Evolutionary conservation across 345 rosid species (phyloP).

Genomic region (Salix suchowensis): DNA sequence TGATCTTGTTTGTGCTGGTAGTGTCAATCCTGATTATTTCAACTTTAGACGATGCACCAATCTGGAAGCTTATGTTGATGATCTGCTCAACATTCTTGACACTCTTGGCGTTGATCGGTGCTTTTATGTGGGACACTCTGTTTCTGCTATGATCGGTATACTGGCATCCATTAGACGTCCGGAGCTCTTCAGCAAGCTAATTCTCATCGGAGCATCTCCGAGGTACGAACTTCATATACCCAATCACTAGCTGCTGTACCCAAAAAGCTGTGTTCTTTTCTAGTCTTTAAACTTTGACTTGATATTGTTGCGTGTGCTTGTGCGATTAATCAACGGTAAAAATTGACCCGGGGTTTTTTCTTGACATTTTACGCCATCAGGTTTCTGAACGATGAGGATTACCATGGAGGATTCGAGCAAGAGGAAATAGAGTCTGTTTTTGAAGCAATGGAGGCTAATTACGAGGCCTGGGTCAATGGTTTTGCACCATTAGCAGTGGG

Average conservation of each 20-base stretch:
- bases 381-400: slow-evolving; percentile 47
- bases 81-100: slow-evolving; percentile 68
- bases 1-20: slow-evolving; percentile 84
- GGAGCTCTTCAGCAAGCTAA: slow-evolving; percentile 66
- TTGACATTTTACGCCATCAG: slow-evolving; percentile 1
- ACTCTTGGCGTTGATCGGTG: slow-evolving; percentile 55
- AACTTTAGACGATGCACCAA: slow-evolving; percentile 54
- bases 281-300: not conserved
- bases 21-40: slow-evolving; percentile 76
- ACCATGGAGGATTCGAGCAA: slow-evolving; percentile 71
- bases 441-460: slow-evolving; percentile 70
- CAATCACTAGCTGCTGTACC: not conserved
- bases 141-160: slow-evolving; percentile 85
- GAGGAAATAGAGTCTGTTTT: slow-evolving; percentile 60
- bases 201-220: slow-evolving; percentile 77
- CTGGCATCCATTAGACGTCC: slow-evolving; percentile 80
- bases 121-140: slow-evolving; percentile 76
- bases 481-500: slow-evolving; percentile 72
- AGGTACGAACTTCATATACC: slow-evolving; percentile 27
- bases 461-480: slow-evolving; percentile 77
- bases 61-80: slow-evolving; percentile 75
- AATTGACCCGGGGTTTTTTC: not conserved
- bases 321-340: not conserved
- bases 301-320: not conserved
- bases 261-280: not conserved